Evolutionary conservation across 2,329 filamentous ascomycete genomes (phyloP), one percentile per base, ranked within the genome.

Genomic region (Pseudogymnoascus sp.): DNA sequence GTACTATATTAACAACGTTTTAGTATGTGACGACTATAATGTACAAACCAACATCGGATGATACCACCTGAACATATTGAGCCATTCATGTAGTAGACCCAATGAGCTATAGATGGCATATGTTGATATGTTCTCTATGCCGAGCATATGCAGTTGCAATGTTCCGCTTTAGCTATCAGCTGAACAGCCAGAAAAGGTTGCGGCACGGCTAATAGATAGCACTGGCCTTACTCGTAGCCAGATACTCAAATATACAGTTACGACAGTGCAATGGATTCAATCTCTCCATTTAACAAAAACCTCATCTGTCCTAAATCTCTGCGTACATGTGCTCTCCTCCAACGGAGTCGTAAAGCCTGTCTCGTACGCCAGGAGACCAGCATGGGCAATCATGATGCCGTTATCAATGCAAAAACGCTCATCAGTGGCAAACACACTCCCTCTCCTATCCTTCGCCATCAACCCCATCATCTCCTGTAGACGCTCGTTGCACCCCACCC

Each of bases 341-440:
- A 97, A 73, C 6, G 82, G 77, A 1, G 92, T 97, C 64, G 77
- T 80, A 71, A 91, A 92, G 1, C 93, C 93, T 13, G 86, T 92
- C 74, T 87, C 81, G 73, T 89, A 94, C 1, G 92, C 92, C 70
- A 97, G 74, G 69, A 99, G 76, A 1, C 94, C 94, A 1, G 94
- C 94, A 74, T 99, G 93, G 1, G 94, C 94, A 77, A 99, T 99
- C 94, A 99, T 99, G 72, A 99, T 97, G 58, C 94, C 94, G 70
- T 99, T 99, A 75, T 99, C 94, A 69, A 99, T 99, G 74, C 94
- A 99, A 74, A 96, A 99, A 52, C 94, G 82, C 79, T 99, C 94
- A 73, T 99, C 94, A 0, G 93, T 97, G 25, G 94, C 92, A 76
- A 89, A 97, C 3, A 97, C 90, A 70, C 86, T 92, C 3, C 94